Base-by-base conservation (phyloP, 495 filamentous ascomycete species). In the Endocarpon pusillum region DNA sequence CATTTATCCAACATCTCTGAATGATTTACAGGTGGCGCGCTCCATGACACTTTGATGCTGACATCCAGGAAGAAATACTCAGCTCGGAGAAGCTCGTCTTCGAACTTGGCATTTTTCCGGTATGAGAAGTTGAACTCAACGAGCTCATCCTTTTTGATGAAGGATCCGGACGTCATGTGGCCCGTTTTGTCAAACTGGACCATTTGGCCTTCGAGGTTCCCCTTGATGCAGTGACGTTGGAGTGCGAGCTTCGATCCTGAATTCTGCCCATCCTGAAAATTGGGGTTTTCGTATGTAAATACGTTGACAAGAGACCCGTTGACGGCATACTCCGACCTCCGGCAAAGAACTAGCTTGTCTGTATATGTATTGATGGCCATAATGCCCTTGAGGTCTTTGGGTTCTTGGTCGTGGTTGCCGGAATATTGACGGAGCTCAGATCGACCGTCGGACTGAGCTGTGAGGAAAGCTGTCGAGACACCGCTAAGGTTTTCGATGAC, bases 61-160 rank as follows among this genome's bases (percentile, higher is more conserved):
- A 59, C 48, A 35, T 58, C 50, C 4, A 51, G 49, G 36, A 62
- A 46, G 5, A 48, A 43, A 35, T 49, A 62, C 36, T 62, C 58
- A 2, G 44, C 58, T 33, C 58, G 41, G 2, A 62, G 50, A 0
- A 62, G 49, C 36, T 56, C 58, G 35, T 54, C 58, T 19, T 54
- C 52, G 37, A 46, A 54, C 30, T 47, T 52, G 17, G 55, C 47
- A 29, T 46, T 52, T 33, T 59, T 57, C 6, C 55, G 53, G 42
- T 62, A 62, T 26, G 44, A 46, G 32, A 47, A 52, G 22, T 52
- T 48, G 47, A 58, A 62, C 7, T 44, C 37, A 25, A 60, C 51
- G n/a, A 52, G 36, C 29, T 61, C 55, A 17, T 37, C 47, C 32
- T 49, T 51, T 28, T 50, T 49, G 4, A 56, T 32, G 28, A 44